These are phyloP conservation scores for Zygoascus biomembranicola DNA, from an alignment of 805 yeast species.

Conservation along the genomic window DNA sequence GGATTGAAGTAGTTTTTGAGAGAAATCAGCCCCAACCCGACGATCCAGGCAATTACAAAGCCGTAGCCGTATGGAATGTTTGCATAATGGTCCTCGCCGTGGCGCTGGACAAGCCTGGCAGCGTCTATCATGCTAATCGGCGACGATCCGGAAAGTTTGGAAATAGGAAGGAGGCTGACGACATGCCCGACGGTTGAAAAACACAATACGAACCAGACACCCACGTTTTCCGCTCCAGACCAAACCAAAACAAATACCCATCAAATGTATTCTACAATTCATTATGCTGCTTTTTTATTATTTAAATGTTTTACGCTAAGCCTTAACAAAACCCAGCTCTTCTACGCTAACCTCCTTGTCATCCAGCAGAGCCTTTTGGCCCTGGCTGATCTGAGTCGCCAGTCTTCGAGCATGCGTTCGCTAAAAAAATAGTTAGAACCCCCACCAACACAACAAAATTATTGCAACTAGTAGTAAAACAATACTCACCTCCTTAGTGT, in stretches of 20 bases:
- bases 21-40: slow-evolving; percentile 5
- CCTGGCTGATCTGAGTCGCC: not conserved
- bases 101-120: not conserved
- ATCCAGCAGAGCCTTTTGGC: not conserved
- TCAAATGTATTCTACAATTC: not conserved
- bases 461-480: too few relatives aligned
- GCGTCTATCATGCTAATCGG: not conserved
- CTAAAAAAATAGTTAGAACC: not conserved
- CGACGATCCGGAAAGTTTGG: not conserved
- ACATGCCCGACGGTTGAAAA: not conserved
- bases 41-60: slow-evolving; percentile 8
- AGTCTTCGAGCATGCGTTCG: not conserved
- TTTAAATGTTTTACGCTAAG: not conserved
- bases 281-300: not conserved
- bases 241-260: not conserved
- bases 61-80: slow-evolving; percentile 15
- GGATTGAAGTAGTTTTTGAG: not conserved
- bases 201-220: too few relatives aligned
- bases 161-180: not conserved
- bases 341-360: not conserved
- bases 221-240: too few relatives aligned
- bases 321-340: slow-evolving; percentile 2
- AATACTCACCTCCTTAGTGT: slow-evolving; percentile 33
- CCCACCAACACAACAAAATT: too few relatives aligned
- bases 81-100: slow-evolving; percentile 13